Evolutionary conservation across 192 early-diverging fungal species (phyloP).

Genomic region (Oehlia diaphana): DNA sequence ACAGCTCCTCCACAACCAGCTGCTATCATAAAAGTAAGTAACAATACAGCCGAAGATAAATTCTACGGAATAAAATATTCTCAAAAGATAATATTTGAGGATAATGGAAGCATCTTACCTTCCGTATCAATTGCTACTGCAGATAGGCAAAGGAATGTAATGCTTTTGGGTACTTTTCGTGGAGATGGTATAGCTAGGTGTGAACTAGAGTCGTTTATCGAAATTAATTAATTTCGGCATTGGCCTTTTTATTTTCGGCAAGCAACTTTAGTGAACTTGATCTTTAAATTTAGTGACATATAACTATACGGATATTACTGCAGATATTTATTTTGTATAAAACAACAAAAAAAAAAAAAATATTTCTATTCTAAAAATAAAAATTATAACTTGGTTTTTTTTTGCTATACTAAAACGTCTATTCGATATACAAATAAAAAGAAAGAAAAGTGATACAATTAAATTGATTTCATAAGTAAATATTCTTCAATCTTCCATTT

Average conservation of each 20-base stretch:
- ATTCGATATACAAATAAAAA: too few relatives aligned
- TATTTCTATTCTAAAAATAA: too few relatives aligned
- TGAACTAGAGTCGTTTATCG: not conserved
- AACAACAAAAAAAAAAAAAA: not conserved
- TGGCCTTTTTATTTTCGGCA: too few relatives aligned
- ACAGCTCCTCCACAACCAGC: constrained; percentile 28
- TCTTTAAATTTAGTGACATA: not conserved
- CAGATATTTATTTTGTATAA: not conserved
- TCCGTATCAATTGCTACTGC: constrained; percentile 33
- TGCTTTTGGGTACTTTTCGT: constrained; percentile 33
- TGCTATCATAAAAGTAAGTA: constrained; percentile 32
- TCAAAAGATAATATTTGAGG: constrained; percentile 31
- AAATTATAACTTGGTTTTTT: too few relatives aligned
- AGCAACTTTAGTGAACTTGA: not conserved
- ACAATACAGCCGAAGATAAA: constrained; percentile 6
- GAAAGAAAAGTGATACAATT: too few relatives aligned
- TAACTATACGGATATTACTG: too few relatives aligned
- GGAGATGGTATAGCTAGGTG: constrained; percentile 5
- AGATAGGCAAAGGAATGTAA: constrained; percentile 31
- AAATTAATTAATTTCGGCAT: too few relatives aligned
- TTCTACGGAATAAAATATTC: not conserved
- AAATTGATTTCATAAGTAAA: too few relatives aligned
- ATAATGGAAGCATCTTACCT: constrained; percentile 29
- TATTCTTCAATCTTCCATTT: not conserved
- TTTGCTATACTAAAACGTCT: too few relatives aligned